phyloP scores from a whole-genome alignment of 164 flowering plant genomes.

The Kalanchoe fedtschenkoi region DNA sequence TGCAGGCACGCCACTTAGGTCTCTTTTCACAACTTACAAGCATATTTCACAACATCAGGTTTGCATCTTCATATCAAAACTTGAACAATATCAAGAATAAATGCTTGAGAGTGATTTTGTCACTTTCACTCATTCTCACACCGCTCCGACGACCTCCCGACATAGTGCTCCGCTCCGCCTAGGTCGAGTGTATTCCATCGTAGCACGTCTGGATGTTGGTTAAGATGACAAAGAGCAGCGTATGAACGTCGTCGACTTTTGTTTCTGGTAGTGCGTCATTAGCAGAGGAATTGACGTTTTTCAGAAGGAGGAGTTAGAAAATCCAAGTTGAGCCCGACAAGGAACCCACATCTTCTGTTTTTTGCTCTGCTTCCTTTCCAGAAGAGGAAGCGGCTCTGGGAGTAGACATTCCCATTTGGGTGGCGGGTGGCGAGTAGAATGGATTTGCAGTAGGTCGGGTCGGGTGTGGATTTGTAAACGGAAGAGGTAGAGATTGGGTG shows the following conservation, averaged over 20 bases:
- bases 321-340: slow-evolving; percentile 35
- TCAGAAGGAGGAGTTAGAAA: slow-evolving; percentile 16
- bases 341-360: slow-evolving; percentile 33
- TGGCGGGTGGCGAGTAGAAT: slow-evolving; percentile 21
- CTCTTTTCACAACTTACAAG: no score
- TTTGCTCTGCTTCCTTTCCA: slow-evolving; percentile 30
- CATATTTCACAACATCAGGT: no score
- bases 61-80: no score
- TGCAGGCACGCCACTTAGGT: no score
- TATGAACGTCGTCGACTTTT: slow-evolving; percentile 33
- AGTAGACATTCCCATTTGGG: slow-evolving; percentile 22
- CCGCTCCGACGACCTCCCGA: no score
- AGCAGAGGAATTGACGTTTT: slow-evolving; percentile 15
- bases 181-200: slow-evolving; percentile 28
- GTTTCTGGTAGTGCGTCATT: slow-evolving; percentile 10
- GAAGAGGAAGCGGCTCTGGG: slow-evolving; percentile 28
- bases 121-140: no score
- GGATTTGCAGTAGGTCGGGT: slow-evolving; percentile 26
- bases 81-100: no score
- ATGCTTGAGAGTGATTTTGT: no score
- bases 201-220: slow-evolving; percentile 36
- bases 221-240: slow-evolving; percentile 28
- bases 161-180: no score
- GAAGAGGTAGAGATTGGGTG: slow-evolving; percentile 13
- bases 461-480: slow-evolving; percentile 28